Percentiles rank a stretch among this genome's conserved stretches.
Evolutionary conservation across 1,284 basidiomycete genomes (phyloP).

Genomic region (Cryptococcus amylolentus): DNA sequence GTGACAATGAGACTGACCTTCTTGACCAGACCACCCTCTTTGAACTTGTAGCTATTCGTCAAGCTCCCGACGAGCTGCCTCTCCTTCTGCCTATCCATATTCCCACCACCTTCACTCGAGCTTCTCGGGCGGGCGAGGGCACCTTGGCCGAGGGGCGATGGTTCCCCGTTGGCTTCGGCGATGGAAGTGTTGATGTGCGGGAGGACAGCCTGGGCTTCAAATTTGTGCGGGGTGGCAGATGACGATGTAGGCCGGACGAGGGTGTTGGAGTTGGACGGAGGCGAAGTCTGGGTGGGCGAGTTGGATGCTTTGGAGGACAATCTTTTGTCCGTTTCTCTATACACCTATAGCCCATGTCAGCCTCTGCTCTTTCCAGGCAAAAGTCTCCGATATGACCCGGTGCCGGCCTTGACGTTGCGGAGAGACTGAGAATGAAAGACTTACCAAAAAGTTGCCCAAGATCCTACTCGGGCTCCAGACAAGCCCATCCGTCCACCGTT

Average conservation of each 20-base stretch:
- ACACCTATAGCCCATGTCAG: constrained; percentile 54
- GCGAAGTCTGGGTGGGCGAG: constrained; percentile 15
- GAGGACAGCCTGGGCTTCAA: neutral
- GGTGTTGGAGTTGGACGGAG: constrained; percentile 3
- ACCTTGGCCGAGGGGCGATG: constrained; percentile 27
- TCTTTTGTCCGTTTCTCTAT: constrained; percentile 85
- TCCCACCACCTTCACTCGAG: constrained; percentile 39
- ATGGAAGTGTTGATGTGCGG: neutral
- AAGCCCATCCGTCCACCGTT: constrained; percentile 96
- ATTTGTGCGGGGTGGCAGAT: neutral
- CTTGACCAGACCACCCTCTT: constrained; percentile 86
- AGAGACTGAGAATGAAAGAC: constrained; percentile 19
- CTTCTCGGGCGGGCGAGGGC: constrained; percentile 29
- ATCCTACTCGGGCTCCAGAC: constrained; percentile 70
- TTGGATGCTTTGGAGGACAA: constrained; percentile 7
- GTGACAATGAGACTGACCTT: constrained; percentile 60
- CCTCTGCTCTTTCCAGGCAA: no score
- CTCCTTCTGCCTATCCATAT: constrained; percentile 66
- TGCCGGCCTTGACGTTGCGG: neutral
- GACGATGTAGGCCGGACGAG: constrained; percentile 7
- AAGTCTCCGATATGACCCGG: neutral
- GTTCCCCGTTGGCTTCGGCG: neutral
- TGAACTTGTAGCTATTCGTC: constrained; percentile 88
- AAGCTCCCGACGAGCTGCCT: constrained; percentile 79
- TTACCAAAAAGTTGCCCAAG: constrained; percentile 81